Conservation (phyloP, 192 early-diverging fungal species). For the Podila minutissima region DNA sequence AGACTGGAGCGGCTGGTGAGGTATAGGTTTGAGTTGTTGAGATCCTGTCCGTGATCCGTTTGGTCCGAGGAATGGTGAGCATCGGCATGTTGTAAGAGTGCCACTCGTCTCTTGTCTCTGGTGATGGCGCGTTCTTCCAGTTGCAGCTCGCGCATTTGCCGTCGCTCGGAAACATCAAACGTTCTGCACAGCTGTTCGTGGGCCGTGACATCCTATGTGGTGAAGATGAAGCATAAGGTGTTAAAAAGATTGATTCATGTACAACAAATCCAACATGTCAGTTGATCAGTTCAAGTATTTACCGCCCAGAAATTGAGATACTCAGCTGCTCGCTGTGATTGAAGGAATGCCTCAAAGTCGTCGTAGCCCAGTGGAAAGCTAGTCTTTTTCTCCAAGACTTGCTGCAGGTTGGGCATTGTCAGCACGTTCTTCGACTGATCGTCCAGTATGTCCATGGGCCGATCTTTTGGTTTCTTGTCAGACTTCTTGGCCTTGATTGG, state of each 20-base stretch:
- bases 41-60: not conserved
- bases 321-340: not conserved
- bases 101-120: not conserved
- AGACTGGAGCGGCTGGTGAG: not conserved
- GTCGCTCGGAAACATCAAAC: not conserved
- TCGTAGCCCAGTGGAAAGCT: not conserved
- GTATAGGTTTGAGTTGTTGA: not conserved
- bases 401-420: not conserved
- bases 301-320: constrained; percentile 6
- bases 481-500: not conserved
- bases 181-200: constrained; percentile 2
- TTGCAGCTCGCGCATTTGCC: not conserved
- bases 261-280: not conserved
- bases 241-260: not conserved
- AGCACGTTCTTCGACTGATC: not conserved
- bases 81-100: not conserved
- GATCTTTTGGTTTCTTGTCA: not conserved
- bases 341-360: constrained; percentile 4
- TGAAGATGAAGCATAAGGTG: not conserved
- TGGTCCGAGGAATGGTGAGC: not conserved
- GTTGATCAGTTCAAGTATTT: not conserved
- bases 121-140: not conserved
- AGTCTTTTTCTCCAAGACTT: not conserved
- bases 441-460: not conserved
- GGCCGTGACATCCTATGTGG: not conserved